A percentile compares a stretch with the other conserved stretches of the same genome.
These are phyloP conservation scores for Albatrellus ellisii DNA, from an alignment of 768 basidiomycete species.

Conservation along the genomic window DNA sequence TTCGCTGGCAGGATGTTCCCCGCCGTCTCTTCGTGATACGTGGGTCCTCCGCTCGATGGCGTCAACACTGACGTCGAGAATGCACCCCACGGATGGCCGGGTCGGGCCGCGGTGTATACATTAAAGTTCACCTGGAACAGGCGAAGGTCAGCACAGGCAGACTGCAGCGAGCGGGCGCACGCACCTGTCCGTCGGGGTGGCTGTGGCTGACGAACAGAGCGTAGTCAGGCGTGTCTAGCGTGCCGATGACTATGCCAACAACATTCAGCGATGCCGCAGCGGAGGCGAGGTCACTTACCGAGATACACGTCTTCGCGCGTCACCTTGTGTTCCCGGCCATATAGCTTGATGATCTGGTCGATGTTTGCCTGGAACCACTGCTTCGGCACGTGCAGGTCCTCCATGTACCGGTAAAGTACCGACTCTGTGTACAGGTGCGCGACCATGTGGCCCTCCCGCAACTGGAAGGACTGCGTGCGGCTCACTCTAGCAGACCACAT, in stretches of 20 bases:
- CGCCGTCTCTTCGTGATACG: constrained; percentile 29
- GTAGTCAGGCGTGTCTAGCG: constrained; percentile 57
- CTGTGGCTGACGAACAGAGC: constrained; percentile 64
- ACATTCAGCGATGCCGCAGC: constrained; percentile 3
- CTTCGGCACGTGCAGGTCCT: constrained; percentile 47
- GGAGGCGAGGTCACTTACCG: constrained; percentile 17
- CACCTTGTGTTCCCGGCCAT: constrained; percentile 25
- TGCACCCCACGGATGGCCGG: constrained; percentile 59
- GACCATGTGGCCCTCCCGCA: constrained; percentile 50
- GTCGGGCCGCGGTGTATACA: constrained; percentile 36
- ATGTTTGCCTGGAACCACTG: constrained; percentile 66
- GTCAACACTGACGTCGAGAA: constrained; percentile 36
- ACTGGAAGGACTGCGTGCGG: constrained; percentile 43
- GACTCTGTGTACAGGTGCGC: constrained; percentile 61
- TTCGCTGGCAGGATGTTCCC: constrained; percentile 20
- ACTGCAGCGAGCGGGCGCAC: constrained; percentile 4
- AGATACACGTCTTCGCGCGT: constrained; percentile 24
- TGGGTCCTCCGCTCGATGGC: constrained; percentile 30
- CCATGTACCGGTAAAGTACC: constrained; percentile 55
- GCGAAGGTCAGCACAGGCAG: not conserved
- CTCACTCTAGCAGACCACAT: constrained; percentile 35
- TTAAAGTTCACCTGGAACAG: constrained; percentile 50
- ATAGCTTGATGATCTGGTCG: constrained; percentile 46
- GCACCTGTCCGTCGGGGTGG: constrained; percentile 46
- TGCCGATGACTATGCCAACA: constrained; percentile 40